A percentile compares a stretch with the other conserved stretches of the same genome.
phyloP scores from a whole-genome alignment of 805 yeast species.

The Barnettozyma sucrosica region DNA sequence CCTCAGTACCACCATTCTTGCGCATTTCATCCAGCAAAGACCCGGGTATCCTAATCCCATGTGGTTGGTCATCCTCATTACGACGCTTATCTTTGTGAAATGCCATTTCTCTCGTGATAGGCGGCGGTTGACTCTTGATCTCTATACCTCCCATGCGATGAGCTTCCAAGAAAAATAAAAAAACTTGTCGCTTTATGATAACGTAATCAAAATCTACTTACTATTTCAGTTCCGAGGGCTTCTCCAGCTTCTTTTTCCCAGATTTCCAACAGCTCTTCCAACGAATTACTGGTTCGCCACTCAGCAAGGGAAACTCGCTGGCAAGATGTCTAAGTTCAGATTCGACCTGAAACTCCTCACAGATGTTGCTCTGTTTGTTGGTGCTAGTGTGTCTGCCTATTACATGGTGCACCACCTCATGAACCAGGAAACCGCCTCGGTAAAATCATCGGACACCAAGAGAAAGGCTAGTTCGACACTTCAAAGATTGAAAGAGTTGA shows the following conservation, averaged over 20 bases:
- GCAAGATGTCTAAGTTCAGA: constrained; percentile 27
- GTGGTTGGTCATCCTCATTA: constrained; percentile 21
- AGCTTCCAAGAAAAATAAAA: not conserved
- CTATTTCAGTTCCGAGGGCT: not conserved
- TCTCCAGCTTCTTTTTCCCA: not conserved
- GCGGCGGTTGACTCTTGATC: too few relatives aligned
- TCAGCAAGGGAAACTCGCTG: not conserved
- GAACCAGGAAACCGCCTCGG: constrained; percentile 38
- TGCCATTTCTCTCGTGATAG: not conserved
- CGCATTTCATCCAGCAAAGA: constrained; percentile 47
- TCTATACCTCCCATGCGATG: not conserved
- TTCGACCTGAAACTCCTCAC: constrained; percentile 35
- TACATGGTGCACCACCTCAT: constrained; percentile 46
- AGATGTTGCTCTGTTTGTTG: constrained; percentile 45
- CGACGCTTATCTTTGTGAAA: constrained; percentile 9
- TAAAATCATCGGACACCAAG: constrained; percentile 52
- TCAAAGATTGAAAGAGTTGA: constrained; percentile 48
- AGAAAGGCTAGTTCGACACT: constrained; percentile 53
- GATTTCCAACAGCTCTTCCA: not conserved
- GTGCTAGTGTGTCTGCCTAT: constrained; percentile 68
- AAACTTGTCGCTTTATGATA: not conserved
- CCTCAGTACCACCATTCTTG: constrained; percentile 19
- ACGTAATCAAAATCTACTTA: not conserved
- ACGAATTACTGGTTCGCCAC: not conserved
- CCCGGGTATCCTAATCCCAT: constrained; percentile 54